phyloP scores from a whole-genome alignment of 139 green algal genomes.

The Coccomyxa sp. region DNA sequence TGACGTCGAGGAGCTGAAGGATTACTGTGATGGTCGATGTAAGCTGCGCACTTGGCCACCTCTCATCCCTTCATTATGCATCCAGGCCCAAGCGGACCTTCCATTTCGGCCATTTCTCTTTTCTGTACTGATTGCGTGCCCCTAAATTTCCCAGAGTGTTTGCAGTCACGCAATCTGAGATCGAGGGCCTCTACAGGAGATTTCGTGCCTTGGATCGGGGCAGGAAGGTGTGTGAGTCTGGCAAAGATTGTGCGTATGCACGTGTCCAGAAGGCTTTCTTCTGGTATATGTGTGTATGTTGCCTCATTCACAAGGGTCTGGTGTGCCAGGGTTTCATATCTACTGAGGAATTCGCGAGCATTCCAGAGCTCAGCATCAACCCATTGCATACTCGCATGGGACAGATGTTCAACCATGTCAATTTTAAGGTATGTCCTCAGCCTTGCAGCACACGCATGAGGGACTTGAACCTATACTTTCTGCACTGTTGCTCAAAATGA shows the following conservation, averaged over 20 bases:
- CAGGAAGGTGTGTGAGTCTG: slow-evolving; percentile 50
- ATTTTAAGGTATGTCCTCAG: slow-evolving; percentile 62
- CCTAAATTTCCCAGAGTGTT: too few species aligned
- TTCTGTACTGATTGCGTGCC: too few species aligned
- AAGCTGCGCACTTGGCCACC: slow-evolving; percentile 8
- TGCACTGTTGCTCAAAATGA: not conserved
- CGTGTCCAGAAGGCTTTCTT: not conserved
- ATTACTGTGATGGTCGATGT: slow-evolving; percentile 55
- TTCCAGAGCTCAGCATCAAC: slow-evolving; percentile 96
- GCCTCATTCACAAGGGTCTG: too few species aligned
- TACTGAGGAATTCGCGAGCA: slow-evolving; percentile 79
- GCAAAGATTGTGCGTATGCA: not conserved
- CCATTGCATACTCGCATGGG: slow-evolving; percentile 74
- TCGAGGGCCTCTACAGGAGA: slow-evolving; percentile 83
- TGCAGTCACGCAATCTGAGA: slow-evolving; percentile 76
- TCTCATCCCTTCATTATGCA: not conserved
- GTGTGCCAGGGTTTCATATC: slow-evolving; percentile 22
- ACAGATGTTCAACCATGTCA: slow-evolving; percentile 80
- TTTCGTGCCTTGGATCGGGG: slow-evolving; percentile 85
- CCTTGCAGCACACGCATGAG: not conserved
- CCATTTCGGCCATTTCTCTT: too few species aligned
- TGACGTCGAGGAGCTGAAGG: slow-evolving; percentile 86
- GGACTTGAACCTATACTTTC: not conserved
- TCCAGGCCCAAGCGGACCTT: too few species aligned
- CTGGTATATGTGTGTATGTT: too few species aligned